These are phyloP conservation scores for Rasamsonia emersonii DNA, from an alignment of 2,329 filamentous ascomycete species.

Conservation along the genomic window DNA sequence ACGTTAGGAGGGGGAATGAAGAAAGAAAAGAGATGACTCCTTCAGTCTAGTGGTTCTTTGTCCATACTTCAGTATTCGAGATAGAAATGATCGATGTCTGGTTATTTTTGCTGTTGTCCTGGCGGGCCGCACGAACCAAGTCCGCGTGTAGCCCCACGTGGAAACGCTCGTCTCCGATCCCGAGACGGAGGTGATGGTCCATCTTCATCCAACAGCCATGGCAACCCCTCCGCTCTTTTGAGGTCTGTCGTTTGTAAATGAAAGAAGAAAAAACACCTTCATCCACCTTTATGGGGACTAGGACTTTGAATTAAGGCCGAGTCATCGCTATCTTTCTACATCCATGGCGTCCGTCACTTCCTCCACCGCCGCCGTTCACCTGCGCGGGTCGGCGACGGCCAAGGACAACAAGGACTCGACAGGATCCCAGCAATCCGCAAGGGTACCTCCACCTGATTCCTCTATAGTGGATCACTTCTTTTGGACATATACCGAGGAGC, in stretches of 20 bases:
- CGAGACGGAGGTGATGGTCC: conserved; percentile 6
- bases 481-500: conserved; percentile 98
- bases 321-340: conserved; percentile 8
- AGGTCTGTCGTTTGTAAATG: no score
- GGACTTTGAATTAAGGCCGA: conserved; percentile 12
- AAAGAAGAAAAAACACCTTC: no score
- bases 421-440: conserved; percentile 13
- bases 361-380: conserved; percentile 23
- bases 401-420: conserved; percentile 10
- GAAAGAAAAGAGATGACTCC: background rate
- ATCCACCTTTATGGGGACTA: no score
- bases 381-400: conserved; percentile 23
- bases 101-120: background rate
- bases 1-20: background rate
- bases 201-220: conserved; percentile 2
- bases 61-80: no score
- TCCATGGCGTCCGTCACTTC: conserved; percentile 23
- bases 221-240: conserved; percentile 1
- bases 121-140: no score
- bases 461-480: conserved; percentile 61
- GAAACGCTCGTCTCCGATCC: conserved; percentile 21
- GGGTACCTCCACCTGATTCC: conserved; percentile 22
- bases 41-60: background rate
- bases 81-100: no score
- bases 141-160: conserved; percentile 27